Conservation (phyloP, 306 rosid genomes). For the Inga leiocalycina region DNA sequence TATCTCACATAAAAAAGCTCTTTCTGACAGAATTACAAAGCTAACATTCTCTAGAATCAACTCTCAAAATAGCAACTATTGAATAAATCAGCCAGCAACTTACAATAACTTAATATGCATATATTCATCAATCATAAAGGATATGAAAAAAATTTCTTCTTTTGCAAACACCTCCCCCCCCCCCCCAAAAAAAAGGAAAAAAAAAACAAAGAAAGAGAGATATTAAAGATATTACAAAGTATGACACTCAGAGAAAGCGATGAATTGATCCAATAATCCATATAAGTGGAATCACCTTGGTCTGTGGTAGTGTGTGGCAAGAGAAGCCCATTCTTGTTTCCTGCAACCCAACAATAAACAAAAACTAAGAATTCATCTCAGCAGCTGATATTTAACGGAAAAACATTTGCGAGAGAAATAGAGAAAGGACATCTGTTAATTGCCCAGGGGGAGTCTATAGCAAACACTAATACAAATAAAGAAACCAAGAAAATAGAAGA, state of each 20-base stretch:
- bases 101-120: neutral
- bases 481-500: neutral
- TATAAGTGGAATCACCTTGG: constrained; percentile 58
- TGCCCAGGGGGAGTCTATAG: neutral
- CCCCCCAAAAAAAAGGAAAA: neutral
- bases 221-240: neutral
- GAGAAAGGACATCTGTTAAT: constrained; percentile 1
- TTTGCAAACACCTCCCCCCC: neutral
- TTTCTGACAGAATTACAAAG: neutral
- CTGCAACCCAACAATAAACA: constrained; percentile 38
- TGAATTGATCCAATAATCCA: neutral
- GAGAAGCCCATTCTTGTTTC: constrained; percentile 96
- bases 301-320: constrained; percentile 93
- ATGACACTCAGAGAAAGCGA: neutral
- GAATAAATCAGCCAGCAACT: neutral
- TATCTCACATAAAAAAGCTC: neutral
- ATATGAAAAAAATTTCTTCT: no score
- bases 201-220: neutral
- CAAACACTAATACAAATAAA: neutral
- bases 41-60: neutral
- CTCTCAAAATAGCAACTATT: neutral
- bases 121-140: neutral
- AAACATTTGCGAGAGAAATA: neutral
- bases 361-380: neutral
- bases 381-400: neutral